These are phyloP conservation scores for Solanum sparsipilum DNA, from an alignment of 257 asterid genomes.

Conservation along the genomic window DNA sequence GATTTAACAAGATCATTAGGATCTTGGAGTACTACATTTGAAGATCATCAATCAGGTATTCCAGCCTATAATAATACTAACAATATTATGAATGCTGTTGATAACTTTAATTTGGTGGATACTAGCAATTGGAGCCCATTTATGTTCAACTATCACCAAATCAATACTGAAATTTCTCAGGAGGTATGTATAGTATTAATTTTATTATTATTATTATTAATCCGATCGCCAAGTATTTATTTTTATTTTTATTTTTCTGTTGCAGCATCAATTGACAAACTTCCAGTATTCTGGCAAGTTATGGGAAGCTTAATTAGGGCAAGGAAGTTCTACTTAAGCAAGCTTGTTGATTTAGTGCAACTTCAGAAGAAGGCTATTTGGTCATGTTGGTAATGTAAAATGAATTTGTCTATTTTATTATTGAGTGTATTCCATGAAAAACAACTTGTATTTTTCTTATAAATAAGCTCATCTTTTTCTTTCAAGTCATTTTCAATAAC, in stretches of 20 bases:
- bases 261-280: constrained; percentile 16
- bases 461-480: neutral
- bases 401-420: neutral
- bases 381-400: neutral
- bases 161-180: constrained; percentile 3
- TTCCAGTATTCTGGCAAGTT: neutral
- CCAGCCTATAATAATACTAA: neutral
- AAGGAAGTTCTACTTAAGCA: neutral
- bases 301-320: neutral
- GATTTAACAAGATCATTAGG: neutral
- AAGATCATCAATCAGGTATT: constrained; percentile 7
- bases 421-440: neutral
- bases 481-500: neutral
- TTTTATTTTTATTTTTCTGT: neutral
- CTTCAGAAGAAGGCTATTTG: neutral
- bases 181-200: too few species aligned
- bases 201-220: neutral
- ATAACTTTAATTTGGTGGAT: constrained; percentile 1
- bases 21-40: neutral
- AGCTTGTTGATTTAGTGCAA: neutral
- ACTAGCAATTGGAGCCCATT: constrained; percentile 20
- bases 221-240: neutral
- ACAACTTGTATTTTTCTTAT: neutral
- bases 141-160: constrained; percentile 3
- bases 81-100: neutral